Percentiles rank a stretch among this genome's conserved stretches.
These are phyloP conservation scores for Draba incana DNA, from an alignment of 345 rosid species.

Conservation along the genomic window DNA sequence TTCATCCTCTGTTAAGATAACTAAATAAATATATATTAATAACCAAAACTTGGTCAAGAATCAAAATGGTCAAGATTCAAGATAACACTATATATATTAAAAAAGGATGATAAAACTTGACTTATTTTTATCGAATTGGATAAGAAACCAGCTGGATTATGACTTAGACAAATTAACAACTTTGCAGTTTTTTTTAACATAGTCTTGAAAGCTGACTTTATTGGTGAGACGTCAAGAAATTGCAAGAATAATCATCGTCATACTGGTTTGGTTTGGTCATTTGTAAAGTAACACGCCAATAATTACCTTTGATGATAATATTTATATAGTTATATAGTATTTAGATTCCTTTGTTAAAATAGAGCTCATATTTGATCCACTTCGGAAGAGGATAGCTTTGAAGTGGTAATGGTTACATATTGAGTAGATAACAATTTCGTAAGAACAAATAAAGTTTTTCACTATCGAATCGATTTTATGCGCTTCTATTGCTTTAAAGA, in stretches of 20 bases:
- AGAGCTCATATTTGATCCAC: conserved; percentile 6
- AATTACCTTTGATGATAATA: conserved; percentile 31
- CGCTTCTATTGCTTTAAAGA: conserved; percentile 4
- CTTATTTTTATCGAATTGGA: conserved; percentile 24
- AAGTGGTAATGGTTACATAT: conserved; percentile 15
- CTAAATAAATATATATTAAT: not conserved
- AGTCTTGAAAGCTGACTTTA: conserved; percentile 33
- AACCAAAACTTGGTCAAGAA: conserved; percentile 20
- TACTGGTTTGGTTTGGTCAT: conserved; percentile 14
- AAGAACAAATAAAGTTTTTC: not conserved
- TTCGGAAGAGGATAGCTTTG: not conserved
- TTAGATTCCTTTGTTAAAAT: conserved; percentile 21
- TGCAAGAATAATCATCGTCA: conserved; percentile 39
- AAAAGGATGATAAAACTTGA: not conserved
- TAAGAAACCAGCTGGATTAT: conserved; percentile 36
- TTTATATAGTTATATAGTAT: not conserved
- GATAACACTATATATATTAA: not conserved
- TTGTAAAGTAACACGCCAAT: conserved; percentile 16
- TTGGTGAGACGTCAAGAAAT: conserved; percentile 32
- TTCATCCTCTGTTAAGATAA: conserved; percentile 1
- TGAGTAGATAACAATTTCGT: conserved; percentile 3
- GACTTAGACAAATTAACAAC: conserved; percentile 44
- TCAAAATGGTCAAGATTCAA: conserved; percentile 25
- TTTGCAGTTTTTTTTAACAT: conserved; percentile 15
- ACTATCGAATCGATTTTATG: not conserved